These are phyloP conservation scores for Hydnomerulius pinastri DNA, from an alignment of 768 basidiomycete genomes.

Conservation along the genomic window DNA sequence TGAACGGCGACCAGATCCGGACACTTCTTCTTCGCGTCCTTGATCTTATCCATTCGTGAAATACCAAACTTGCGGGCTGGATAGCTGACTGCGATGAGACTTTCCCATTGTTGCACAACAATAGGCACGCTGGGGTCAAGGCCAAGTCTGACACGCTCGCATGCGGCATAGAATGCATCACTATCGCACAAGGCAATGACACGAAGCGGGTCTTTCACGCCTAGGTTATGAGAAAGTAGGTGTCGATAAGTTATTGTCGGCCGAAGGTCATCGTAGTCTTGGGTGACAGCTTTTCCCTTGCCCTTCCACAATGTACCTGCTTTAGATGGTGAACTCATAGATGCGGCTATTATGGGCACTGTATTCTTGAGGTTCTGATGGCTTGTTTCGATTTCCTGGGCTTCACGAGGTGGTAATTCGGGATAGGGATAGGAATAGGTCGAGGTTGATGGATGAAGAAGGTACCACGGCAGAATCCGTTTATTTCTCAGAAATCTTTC, in stretches of 20 bases:
- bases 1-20: conserved; percentile 85
- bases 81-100: conserved; percentile 94
- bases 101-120: conserved; percentile 87
- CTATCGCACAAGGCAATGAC: conserved; percentile 90
- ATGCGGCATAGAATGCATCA: conserved; percentile 82
- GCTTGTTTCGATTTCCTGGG: neutral
- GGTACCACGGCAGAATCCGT: neutral
- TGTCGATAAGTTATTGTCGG: conserved; percentile 81
- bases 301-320: conserved; percentile 48
- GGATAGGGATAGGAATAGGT: neutral
- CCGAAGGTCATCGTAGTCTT: conserved; percentile 60
- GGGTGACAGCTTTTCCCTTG: conserved; percentile 47
- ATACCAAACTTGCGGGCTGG: conserved; percentile 92
- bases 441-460: no score
- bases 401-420: no score
- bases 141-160: conserved; percentile 81
- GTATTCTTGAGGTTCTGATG: no score
- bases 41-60: conserved; percentile 82
- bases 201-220: conserved; percentile 74
- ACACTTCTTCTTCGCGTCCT: conserved; percentile 84
- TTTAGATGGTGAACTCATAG: conserved; percentile 27
- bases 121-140: conserved; percentile 65
- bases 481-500: neutral
- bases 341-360: no score
- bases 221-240: conserved; percentile 64